Evolutionary conservation across 2,329 filamentous ascomycete species (phyloP).

Genomic region (Fusarium zealandicum): DNA sequence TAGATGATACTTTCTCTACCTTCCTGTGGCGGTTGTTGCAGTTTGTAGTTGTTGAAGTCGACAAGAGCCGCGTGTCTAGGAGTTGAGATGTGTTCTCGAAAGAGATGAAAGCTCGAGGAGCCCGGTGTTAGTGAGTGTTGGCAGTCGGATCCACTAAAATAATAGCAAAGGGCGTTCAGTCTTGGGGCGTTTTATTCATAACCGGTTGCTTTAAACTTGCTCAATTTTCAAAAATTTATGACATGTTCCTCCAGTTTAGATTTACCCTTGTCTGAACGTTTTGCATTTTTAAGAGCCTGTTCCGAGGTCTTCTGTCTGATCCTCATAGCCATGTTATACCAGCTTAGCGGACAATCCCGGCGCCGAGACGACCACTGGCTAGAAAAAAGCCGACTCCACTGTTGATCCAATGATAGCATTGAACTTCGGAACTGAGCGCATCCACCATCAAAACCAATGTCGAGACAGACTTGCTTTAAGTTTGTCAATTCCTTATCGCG

Average conservation of each 20-base stretch:
- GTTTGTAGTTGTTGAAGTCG: constrained; percentile 6
- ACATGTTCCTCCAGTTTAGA: too few relatives aligned
- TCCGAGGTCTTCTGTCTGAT: too few relatives aligned
- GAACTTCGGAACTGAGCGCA: constrained; percentile 6
- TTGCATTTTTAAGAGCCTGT: too few relatives aligned
- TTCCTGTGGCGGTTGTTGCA: neutral
- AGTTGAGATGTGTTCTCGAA: constrained; percentile 34
- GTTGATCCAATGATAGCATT: constrained; percentile 3
- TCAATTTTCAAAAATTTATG: too few relatives aligned
- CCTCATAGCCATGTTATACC: neutral
- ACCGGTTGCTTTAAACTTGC: too few relatives aligned
- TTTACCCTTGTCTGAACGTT: too few relatives aligned
- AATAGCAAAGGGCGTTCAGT: neutral
- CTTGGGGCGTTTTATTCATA: too few relatives aligned
- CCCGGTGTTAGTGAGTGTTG: neutral
- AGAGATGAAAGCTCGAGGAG: neutral
- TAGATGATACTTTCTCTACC: neutral
- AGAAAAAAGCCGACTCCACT: constrained; percentile 32
- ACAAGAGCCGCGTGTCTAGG: constrained; percentile 11
- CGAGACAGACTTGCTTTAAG: constrained; percentile 24
- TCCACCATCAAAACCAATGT: constrained; percentile 32
- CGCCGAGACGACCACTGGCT: constrained; percentile 30
- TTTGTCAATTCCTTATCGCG: constrained; percentile 33
- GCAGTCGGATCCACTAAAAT: constrained; percentile 34
- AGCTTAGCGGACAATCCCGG: constrained; percentile 37